Evolutionary conservation across 495 filamentous ascomycete genomes (phyloP).

Genomic region (Annulohypoxylon maeteangense): DNA sequence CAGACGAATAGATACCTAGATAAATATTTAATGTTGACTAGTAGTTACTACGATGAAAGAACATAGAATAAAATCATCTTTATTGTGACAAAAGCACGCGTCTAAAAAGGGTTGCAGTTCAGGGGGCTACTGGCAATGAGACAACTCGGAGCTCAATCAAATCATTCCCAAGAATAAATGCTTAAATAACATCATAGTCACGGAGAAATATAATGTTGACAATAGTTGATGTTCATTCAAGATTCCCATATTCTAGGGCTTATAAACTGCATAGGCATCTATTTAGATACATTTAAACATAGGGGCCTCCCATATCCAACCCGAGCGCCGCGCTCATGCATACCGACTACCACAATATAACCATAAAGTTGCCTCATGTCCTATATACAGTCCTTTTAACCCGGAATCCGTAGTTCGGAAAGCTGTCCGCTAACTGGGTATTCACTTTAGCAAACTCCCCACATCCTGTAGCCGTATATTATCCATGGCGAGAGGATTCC

Average conservation of each 20-base stretch:
- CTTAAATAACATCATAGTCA: neutral
- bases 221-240: neutral
- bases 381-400: neutral
- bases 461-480: conserved; percentile 50
- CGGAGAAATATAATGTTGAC: neutral
- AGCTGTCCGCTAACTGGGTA: neutral
- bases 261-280: neutral
- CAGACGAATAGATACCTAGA: too few species aligned
- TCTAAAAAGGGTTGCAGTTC: too few species aligned
- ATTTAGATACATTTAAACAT: conserved; percentile 1
- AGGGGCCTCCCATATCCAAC: conserved; percentile 4
- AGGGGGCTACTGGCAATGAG: too few species aligned
- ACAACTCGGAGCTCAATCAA: too few species aligned
- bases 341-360: conserved; percentile 3
- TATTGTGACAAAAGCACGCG: too few species aligned
- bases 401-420: neutral
- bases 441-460: conserved; percentile 41
- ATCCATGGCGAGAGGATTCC: conserved; percentile 39
- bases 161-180: too few species aligned
- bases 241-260: neutral
- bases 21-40: too few species aligned
- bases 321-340: conserved; percentile 26
- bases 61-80: too few species aligned
- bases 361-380: conserved; percentile 3
- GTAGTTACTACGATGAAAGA: too few species aligned